phyloP scores from a whole-genome alignment of 768 basidiomycete species.

The Termitomyces sp. region DNA sequence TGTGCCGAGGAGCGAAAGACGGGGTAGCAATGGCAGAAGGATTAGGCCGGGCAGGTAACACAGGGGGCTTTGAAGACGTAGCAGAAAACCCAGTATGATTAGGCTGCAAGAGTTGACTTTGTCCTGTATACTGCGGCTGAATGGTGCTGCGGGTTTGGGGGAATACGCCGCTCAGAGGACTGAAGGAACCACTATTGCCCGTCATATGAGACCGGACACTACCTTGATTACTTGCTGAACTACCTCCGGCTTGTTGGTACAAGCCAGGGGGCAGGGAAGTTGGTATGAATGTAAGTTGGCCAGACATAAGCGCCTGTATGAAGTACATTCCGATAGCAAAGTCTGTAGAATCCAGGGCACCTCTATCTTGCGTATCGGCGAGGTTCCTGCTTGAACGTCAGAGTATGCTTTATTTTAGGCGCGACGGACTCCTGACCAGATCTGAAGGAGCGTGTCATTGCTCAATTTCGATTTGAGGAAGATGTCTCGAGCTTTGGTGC shows the following conservation, averaged over 20 bases:
- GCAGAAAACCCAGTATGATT: conserved; percentile 42
- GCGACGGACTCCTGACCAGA: conserved; percentile 63
- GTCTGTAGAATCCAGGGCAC: conserved; percentile 83
- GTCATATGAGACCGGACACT: conserved; percentile 54
- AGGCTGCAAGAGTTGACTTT: conserved; percentile 47
- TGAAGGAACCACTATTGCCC: conserved; percentile 61
- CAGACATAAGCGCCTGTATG: conserved; percentile 90
- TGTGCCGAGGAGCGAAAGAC: conserved; percentile 26
- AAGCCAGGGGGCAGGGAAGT: conserved; percentile 74
- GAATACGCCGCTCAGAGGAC: conserved; percentile 47
- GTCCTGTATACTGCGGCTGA: conserved; percentile 68
- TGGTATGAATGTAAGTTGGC: conserved; percentile 70
- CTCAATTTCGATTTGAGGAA: conserved; percentile 90
- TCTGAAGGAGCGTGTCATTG: conserved; percentile 84
- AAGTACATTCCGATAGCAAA: conserved; percentile 97
- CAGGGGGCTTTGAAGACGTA: conserved; percentile 29
- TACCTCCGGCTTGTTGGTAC: conserved; percentile 76
- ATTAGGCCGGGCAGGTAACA: conserved; percentile 40
- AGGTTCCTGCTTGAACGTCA: conserved; percentile 60
- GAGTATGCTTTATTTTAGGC: conserved; percentile 3
- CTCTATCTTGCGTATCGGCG: conserved; percentile 93
- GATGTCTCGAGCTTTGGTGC: conserved; percentile 84
- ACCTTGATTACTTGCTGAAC: conserved; percentile 28
- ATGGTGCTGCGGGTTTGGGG: conserved; percentile 38
- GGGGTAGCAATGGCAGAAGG: conserved; percentile 21